These are phyloP conservation scores for Sordaria brevicollis DNA, from an alignment of 495 filamentous ascomycete species.

Conservation along the genomic window DNA sequence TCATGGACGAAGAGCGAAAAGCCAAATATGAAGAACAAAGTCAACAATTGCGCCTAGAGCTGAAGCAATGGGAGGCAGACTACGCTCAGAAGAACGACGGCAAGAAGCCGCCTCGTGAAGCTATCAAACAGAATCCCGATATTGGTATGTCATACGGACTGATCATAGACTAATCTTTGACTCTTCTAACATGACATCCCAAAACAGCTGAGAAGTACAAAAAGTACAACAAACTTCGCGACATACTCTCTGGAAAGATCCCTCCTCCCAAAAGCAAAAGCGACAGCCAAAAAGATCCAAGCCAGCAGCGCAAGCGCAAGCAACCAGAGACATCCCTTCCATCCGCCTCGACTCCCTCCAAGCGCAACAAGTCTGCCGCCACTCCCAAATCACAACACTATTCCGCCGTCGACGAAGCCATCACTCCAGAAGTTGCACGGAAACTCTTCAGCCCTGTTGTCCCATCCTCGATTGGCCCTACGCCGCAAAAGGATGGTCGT, in stretches of 20 bases:
- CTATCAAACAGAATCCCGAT: conserved; percentile 74
- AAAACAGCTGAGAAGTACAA: conserved; percentile 76
- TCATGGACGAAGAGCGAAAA: conserved; percentile 33
- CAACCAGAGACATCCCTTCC: conserved; percentile 21
- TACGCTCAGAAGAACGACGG: conserved; percentile 63
- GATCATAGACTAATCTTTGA: not conserved
- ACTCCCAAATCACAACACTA: conserved; percentile 29
- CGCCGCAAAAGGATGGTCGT: conserved; percentile 80
- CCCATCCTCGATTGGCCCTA: conserved; percentile 60
- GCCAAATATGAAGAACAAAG: conserved; percentile 30
- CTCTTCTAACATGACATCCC: not conserved
- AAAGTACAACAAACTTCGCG: conserved; percentile 67
- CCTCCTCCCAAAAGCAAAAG: conserved; percentile 23
- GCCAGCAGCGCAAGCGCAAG: conserved; percentile 22
- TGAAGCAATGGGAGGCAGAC: conserved; percentile 79
- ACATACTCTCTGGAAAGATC: conserved; percentile 43
- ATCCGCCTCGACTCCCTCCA: conserved; percentile 39
- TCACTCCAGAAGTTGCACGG: conserved; percentile 25
- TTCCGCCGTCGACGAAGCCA: not conserved
- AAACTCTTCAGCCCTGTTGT: conserved; percentile 51
- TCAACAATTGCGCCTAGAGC: conserved; percentile 51
- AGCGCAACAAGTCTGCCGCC: conserved; percentile 16
- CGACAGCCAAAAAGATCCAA: conserved; percentile 25
- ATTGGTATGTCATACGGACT: conserved; percentile 50
- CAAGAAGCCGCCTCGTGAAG: conserved; percentile 66